A percentile compares a stretch with the other conserved stretches of the same genome.
Conservation (phyloP, 2,329 filamentous ascomycete species). For the Penicillium sp. region DNA sequence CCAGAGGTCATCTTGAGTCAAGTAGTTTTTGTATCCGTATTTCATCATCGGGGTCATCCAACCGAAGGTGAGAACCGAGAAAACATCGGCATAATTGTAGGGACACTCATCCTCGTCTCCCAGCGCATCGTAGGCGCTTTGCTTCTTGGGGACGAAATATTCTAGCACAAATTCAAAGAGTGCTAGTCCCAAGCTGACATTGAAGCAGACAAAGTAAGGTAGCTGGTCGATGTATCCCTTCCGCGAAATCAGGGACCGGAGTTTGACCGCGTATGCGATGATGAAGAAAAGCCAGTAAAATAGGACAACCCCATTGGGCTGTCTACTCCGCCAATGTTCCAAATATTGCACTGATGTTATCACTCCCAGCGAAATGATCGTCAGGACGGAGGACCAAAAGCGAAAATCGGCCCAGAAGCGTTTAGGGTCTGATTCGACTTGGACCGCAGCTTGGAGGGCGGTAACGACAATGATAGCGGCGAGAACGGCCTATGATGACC, state of each 20-base stretch:
- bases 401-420: conserved; percentile 80
- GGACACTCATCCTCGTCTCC: conserved; percentile 67
- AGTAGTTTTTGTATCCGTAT: conserved; percentile 83
- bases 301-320: conserved; percentile 82
- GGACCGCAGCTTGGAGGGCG: conserved; percentile 70
- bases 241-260: conserved; percentile 81
- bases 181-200: conserved; percentile 68
- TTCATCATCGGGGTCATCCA: conserved; percentile 99
- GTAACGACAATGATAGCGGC: conserved; percentile 67
- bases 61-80: conserved; percentile 88
- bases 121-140: conserved; percentile 67
- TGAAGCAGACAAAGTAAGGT: conserved; percentile 76
- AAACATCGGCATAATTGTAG: conserved; percentile 88
- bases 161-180: conserved; percentile 73
- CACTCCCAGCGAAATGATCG: conserved; percentile 69
- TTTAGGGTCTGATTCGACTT: conserved; percentile 67
- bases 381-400: conserved; percentile 76
- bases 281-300: conserved; percentile 91
- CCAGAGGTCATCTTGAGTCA: conserved; percentile 96
- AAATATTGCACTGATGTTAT: conserved; percentile 80
- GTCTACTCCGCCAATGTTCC: conserved; percentile 78
- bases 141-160: conserved; percentile 80
- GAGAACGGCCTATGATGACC: conserved; percentile 58
- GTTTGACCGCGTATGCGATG: conserved; percentile 74
- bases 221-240: conserved; percentile 65